Base-by-base conservation (phyloP, 2,329 filamentous ascomycete genomes). In the Rutstroemia sp. region DNA sequence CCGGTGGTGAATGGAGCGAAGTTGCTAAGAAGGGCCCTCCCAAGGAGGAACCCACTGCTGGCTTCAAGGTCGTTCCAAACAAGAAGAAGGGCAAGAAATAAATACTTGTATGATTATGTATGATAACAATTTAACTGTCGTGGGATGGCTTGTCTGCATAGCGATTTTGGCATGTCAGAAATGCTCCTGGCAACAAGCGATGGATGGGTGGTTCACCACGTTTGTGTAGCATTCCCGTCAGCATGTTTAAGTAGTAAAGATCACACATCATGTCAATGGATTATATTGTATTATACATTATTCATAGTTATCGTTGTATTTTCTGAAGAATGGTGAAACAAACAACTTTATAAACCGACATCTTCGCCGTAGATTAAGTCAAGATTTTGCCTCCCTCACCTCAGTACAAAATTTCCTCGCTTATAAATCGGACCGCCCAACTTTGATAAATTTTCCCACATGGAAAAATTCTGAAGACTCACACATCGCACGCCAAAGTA, bases 81-180 rank as follows among this genome's bases (percentile, higher is more conserved):
- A 92, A 94, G 72, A 97, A 96, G 84, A 96, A 96, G 82, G 86
- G 87, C 69, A 87, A 87, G 77, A 90, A 86, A 78, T 85, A 59
- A 66, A 61, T 37, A 42, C 54, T 23, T 63, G 59, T 61, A 65
- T 61, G 47, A 63, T 56, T 56, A 49, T 63, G 60, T 64, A 63
- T 63, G 56, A 64, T 57, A 58, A 61, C 30, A 63, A 51, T 59
- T 50, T 42, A 42, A 37, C 34, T 49, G 46, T 37, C 56, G 56
- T 61, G 61, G 54, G 60, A 57, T 60, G 59, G 59, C 52, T 58
- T 59, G 58, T 50, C 53, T 53, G 58, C 59, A 62, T 60, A 57
- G 57, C 52, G 47, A 14, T 60, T 57, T 56, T 58, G 59, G 37
- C 53, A 58, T 58, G 30, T 47, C 30, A 21, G 27, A 50, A 19